phyloP scores from a whole-genome alignment of 805 yeast species.

The Starmerella cellae region DNA sequence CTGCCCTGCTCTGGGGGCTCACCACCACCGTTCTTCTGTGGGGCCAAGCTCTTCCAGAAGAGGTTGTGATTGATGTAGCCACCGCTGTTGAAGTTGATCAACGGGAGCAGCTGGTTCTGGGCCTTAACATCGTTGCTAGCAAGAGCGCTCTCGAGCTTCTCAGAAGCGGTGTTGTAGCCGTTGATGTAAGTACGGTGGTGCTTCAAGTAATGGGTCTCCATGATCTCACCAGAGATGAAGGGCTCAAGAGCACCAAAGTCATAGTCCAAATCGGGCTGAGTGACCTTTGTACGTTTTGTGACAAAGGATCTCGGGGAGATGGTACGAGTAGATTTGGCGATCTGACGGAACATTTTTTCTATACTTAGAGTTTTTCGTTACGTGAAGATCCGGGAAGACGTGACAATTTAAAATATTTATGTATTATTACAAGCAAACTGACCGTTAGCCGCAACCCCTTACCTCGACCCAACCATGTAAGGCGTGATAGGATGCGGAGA shows the following conservation, averaged over 20 bases:
- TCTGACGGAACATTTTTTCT: constrained; percentile 10
- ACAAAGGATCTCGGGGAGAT: constrained; percentile 4
- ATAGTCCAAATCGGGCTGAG: constrained; percentile 71
- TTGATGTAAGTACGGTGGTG: constrained; percentile 88
- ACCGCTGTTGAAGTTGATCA: constrained; percentile 84
- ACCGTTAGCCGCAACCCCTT: neutral
- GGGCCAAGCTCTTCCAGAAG: constrained; percentile 82
- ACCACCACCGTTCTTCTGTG: constrained; percentile 66
- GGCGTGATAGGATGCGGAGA: neutral
- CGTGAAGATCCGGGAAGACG: too few species aligned
- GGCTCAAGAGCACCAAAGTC: constrained; percentile 83
- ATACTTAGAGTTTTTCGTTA: neutral
- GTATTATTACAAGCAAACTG: neutral
- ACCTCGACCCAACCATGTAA: neutral
- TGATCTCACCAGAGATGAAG: constrained; percentile 70
- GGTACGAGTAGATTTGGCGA: constrained; percentile 5
- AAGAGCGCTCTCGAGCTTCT: constrained; percentile 56
- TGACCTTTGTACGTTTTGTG: constrained; percentile 29
- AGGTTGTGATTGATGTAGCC: constrained; percentile 76
- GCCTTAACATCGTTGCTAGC: constrained; percentile 46
- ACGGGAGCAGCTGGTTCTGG: constrained; percentile 48
- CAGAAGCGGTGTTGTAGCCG: constrained; percentile 67
- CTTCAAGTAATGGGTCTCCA: constrained; percentile 72
- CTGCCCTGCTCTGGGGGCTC: constrained; percentile 41
- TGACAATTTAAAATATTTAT: neutral